Percentiles rank a stretch among this genome's conserved stretches.
Conservation (phyloP, 2,329 filamentous ascomycete genomes). For the Scytalidium sp. region DNA sequence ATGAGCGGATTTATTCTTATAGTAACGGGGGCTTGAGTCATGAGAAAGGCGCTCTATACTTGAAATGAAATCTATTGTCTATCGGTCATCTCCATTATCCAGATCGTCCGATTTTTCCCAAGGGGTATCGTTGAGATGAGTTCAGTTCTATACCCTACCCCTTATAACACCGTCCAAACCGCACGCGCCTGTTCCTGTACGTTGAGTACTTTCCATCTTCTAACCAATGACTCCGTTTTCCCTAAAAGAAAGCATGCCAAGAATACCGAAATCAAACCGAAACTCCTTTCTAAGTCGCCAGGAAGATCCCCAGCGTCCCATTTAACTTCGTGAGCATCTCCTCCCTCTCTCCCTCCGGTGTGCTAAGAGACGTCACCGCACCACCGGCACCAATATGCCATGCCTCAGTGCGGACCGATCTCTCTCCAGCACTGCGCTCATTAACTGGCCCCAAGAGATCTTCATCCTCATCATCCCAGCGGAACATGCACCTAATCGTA, state of each 20-base stretch:
- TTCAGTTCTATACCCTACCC: background rate
- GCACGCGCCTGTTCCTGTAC: background rate
- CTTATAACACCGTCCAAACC: background rate
- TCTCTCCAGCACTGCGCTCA: conserved; percentile 25
- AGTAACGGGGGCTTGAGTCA: background rate
- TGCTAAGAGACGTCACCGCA: conserved; percentile 83
- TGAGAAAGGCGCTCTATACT: background rate
- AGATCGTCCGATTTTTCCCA: background rate
- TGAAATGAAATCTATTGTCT: background rate
- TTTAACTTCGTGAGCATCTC: conserved; percentile 78
- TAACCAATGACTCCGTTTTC: background rate
- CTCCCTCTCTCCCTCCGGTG: conserved; percentile 75
- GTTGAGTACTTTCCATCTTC: background rate
- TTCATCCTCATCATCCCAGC: conserved; percentile 59
- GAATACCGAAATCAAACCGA: background rate
- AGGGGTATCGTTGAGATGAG: background rate
- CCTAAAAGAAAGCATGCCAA: background rate
- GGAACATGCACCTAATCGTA: conserved; percentile 79
- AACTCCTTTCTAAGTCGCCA: conserved; percentile 14
- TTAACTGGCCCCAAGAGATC: conserved; percentile 19
- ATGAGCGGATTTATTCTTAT: background rate
- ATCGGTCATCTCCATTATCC: background rate
- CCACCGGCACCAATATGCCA: conserved; percentile 91
- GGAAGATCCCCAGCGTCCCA: conserved; percentile 25
- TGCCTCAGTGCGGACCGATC: conserved; percentile 40